Base-by-base conservation (phyloP, 1,284 basidiomycete species). In the Malassezia brasiliensis region DNA sequence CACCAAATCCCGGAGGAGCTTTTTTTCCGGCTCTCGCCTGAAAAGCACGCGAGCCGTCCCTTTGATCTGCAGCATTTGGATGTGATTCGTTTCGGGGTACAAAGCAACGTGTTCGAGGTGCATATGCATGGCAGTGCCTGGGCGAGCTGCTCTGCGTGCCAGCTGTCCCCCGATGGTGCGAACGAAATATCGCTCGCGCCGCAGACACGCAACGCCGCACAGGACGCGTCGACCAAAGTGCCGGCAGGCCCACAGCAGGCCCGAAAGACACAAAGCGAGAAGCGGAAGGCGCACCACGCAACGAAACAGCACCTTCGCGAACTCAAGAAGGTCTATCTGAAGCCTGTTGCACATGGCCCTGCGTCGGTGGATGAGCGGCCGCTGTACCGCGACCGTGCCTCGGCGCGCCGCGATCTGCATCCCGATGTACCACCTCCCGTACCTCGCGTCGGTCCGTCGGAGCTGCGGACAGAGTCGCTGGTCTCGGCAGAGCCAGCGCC, bases 11-110 rank as follows among this genome's bases (percentile, higher is more conserved):
- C 51, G 35, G 25, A 31, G 32, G 35, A 37, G 25, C n/a, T 17
- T 7, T 60, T 55, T 25, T 12, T 42, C 10, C 50, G 60, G 15
- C 45, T 61, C 0, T 61, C 60, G 10, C 31, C 22, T 7, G 41
- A 52, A 3, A 59, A 59, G 44, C 47, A 60, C 17, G 56, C 60
- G 2, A 60, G 57, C 39, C 31, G n/a, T 15, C 60, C 60, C 14
- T 48, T 15, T 2, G 14, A 17, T 9, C 30, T 61, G n/a, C 22
- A 45, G 14, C 60, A 61, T 31, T 37, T 52, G 9, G 53, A 59
- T 46, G 14, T 61, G 11, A 10, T 61, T 15, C 50, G 60, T 2
- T 38, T 61, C 14, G 60, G 60, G 15, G 11, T 46, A 15, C 46
- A 50, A 8, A 37, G 44, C 38, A 51, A 50, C 22, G 31, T 30